Conservation (phyloP, 2,329 filamentous ascomycete genomes). For the Hymenoscyphus scutula region DNA sequence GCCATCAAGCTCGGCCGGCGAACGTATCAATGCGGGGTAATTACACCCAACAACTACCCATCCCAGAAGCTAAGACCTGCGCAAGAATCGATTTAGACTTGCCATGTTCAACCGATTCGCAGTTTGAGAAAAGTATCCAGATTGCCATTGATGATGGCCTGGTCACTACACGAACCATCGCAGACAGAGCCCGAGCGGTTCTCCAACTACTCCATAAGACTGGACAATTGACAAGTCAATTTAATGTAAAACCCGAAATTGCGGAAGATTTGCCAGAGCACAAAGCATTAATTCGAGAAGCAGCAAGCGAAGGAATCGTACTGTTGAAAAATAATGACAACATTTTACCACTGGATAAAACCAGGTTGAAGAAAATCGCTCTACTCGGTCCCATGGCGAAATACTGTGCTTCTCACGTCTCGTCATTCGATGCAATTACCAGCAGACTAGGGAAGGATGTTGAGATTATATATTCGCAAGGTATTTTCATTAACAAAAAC, state of each 20-base stretch:
- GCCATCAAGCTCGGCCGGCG: constrained; percentile 31
- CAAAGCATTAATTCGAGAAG: constrained; percentile 47
- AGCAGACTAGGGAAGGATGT: constrained; percentile 10
- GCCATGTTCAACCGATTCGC: constrained; percentile 38
- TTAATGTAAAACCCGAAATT: constrained; percentile 11
- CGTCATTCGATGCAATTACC: constrained; percentile 66
- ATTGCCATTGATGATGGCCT: constrained; percentile 7
- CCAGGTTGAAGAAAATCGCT: constrained; percentile 40
- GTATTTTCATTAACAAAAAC: neutral
- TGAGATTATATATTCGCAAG: neutral
- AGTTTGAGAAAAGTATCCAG: constrained; percentile 18
- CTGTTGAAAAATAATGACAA: constrained; percentile 58
- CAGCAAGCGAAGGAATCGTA: constrained; percentile 59
- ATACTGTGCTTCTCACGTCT: constrained; percentile 46
- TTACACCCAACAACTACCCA: neutral
- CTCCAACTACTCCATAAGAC: constrained; percentile 17
- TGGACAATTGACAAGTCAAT: constrained; percentile 5
- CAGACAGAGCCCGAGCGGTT: constrained; percentile 12
- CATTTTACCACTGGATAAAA: constrained; percentile 46
- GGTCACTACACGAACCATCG: constrained; percentile 13
- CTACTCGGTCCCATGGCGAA: constrained; percentile 53
- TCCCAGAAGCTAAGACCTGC: constrained; percentile 18
- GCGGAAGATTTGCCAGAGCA: constrained; percentile 27
- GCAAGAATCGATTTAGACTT: constrained; percentile 37
- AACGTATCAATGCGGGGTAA: constrained; percentile 32